A percentile compares a stretch with the other conserved stretches of the same genome.
Conservation (phyloP, 2,329 filamentous ascomycete species). For the Alternaria rosae region DNA sequence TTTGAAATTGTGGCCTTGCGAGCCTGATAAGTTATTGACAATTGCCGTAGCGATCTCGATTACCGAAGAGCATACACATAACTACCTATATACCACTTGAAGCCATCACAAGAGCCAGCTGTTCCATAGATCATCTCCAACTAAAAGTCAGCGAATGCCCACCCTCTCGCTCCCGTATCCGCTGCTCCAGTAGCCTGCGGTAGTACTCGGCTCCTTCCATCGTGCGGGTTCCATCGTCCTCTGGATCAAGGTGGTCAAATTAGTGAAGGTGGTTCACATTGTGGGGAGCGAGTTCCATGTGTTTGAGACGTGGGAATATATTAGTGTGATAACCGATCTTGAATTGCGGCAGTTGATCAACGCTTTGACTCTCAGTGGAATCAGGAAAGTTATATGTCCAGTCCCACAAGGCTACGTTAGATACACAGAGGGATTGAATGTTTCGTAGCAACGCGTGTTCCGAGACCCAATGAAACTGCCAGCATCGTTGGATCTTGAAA, state of each 20-base stretch:
- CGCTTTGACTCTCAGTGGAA: too few species aligned
- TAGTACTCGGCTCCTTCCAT: neutral
- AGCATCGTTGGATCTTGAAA: too few species aligned
- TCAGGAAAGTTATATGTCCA: too few species aligned
- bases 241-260: neutral
- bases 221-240: neutral
- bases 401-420: too few species aligned
- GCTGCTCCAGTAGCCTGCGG: neutral
- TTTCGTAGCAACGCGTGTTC: neutral
- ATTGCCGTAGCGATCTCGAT: neutral
- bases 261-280: neutral
- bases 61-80: neutral
- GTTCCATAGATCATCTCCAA: neutral
- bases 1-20: neutral
- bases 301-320: neutral
- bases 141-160: neutral
- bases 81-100: too few species aligned
- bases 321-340: neutral
- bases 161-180: neutral
- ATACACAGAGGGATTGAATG: neutral
- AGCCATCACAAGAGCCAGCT: neutral
- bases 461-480: too few species aligned
- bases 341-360: too few species aligned
- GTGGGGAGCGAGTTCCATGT: neutral
- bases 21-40: accelerated